These are phyloP conservation scores for Lachnellula arida DNA, from an alignment of 2,329 filamentous ascomycete species.

Conservation along the genomic window DNA sequence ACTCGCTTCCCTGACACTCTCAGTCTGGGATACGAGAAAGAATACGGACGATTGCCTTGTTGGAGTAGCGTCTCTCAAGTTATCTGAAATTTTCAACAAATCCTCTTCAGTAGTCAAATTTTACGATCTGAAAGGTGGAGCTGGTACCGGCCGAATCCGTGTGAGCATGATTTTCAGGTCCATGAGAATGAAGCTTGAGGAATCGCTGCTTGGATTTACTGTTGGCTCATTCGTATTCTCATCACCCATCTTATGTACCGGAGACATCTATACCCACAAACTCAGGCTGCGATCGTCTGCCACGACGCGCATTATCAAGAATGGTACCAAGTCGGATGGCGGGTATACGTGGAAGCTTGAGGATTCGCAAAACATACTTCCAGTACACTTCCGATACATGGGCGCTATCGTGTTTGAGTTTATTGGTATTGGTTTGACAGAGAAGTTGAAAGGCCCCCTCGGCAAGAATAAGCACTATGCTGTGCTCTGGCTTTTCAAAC, in stretches of 20 bases:
- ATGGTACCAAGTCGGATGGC: constrained; percentile 3
- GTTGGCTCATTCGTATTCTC: constrained; percentile 16
- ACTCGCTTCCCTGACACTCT: constrained; percentile 13
- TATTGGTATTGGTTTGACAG: background rate
- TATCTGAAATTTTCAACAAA: constrained; percentile 18
- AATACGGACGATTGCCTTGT: constrained; percentile 18
- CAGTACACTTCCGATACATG: constrained; percentile 15
- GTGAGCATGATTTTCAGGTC: constrained; percentile 19
- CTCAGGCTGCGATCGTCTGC: constrained; percentile 13
- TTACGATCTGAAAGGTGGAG: constrained; percentile 18
- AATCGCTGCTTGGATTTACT: constrained; percentile 12
- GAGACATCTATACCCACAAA: constrained; percentile 10
- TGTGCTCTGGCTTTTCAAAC: constrained; percentile 14
- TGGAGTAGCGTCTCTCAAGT: constrained; percentile 14
- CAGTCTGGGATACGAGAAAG: constrained; percentile 19
- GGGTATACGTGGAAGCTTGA: constrained; percentile 6
- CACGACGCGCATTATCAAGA: constrained; percentile 10
- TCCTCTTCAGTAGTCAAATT: constrained; percentile 17
- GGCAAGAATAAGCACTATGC: constrained; percentile 16
- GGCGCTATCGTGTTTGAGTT: constrained; percentile 14
- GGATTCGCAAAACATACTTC: constrained; percentile 8
- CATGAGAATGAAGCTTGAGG: constrained; percentile 20
- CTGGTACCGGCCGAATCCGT: constrained; percentile 15
- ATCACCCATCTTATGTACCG: constrained; percentile 10
- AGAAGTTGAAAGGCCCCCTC: constrained; percentile 10